These are phyloP conservation scores for Stachybotrys elegans DNA, from an alignment of 2,329 filamentous ascomycete species.

Conservation along the genomic window DNA sequence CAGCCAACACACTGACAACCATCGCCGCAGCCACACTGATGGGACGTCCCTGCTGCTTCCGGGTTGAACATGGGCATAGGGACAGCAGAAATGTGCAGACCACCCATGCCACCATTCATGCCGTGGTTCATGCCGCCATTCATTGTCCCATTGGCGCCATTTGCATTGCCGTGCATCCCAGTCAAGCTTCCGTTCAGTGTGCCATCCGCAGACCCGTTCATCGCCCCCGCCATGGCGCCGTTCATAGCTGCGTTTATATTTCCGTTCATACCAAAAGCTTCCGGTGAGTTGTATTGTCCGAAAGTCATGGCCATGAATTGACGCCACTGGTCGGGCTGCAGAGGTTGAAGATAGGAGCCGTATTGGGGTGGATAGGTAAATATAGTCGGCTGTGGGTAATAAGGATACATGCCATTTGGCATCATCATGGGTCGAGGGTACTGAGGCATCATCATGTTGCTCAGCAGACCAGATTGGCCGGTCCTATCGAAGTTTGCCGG, in stretches of 20 bases:
- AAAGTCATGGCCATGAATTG: slow-evolving; percentile 38
- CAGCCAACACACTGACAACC: slow-evolving; percentile 64
- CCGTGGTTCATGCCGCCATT: not conserved
- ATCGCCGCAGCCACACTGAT: slow-evolving; percentile 58
- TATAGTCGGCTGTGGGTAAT: slow-evolving; percentile 38
- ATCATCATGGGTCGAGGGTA: slow-evolving; percentile 30
- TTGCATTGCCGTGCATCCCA: too few species aligned
- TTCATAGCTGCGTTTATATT: slow-evolving; percentile 5
- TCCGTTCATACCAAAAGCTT: slow-evolving; percentile 18
- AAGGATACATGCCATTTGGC: slow-evolving; percentile 33
- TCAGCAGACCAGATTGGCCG: slow-evolving; percentile 7
- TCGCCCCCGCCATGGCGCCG: not conserved
- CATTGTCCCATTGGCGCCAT: not conserved
- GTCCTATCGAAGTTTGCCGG: not conserved
- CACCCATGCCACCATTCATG: not conserved
- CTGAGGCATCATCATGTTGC: slow-evolving; percentile 27
- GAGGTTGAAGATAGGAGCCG: slow-evolving; percentile 49
- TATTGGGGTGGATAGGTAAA: slow-evolving; percentile 51
- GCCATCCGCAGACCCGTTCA: not conserved
- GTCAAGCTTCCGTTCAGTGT: not conserved
- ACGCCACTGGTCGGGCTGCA: slow-evolving; percentile 50
- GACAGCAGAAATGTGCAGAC: too few species aligned
- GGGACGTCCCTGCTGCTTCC: slow-evolving; percentile 28
- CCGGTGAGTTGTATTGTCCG: slow-evolving; percentile 25
- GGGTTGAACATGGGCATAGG: too few species aligned